Percentiles rank a stretch among this genome's conserved stretches.
These are phyloP conservation scores for Ceratocystis ficicola DNA, from an alignment of 2,329 filamentous ascomycete species.

Conservation along the genomic window DNA sequence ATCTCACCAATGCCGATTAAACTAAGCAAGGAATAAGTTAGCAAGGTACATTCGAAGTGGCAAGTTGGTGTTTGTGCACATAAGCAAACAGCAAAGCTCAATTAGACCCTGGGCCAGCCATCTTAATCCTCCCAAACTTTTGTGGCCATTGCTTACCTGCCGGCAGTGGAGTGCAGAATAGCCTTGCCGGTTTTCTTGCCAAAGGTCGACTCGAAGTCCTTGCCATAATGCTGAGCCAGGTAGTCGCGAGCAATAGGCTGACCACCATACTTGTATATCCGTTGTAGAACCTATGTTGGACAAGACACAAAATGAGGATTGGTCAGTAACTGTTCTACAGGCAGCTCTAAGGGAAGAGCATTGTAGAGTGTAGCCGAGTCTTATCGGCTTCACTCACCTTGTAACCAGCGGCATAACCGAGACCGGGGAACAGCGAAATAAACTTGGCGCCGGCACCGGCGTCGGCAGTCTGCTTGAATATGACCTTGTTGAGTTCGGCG, in stretches of 20 bases:
- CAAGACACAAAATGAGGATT: neutral
- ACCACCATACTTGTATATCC: constrained; percentile 97
- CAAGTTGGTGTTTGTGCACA: neutral
- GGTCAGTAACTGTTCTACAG: neutral
- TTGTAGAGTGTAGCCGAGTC: too few species aligned
- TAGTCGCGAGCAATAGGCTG: constrained; percentile 92
- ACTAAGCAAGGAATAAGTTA: constrained; percentile 34
- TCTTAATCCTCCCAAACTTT: neutral
- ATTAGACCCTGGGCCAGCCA: neutral
- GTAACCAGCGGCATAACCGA: constrained; percentile 95
- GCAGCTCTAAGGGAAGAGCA: neutral
- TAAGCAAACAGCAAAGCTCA: neutral
- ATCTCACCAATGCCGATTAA: constrained; percentile 97
- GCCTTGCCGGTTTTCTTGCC: constrained; percentile 97
- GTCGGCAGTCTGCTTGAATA: constrained; percentile 79
- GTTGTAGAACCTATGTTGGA: constrained; percentile 58
- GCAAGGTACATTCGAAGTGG: neutral
- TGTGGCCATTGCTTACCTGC: constrained; percentile 46
- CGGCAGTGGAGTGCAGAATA: constrained; percentile 92
- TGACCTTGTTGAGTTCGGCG: constrained; percentile 69
- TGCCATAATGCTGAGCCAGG: constrained; percentile 65
- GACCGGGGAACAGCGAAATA: constrained; percentile 87
- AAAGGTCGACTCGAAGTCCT: constrained; percentile 76
- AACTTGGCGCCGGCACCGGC: constrained; percentile 67
- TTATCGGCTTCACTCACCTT: constrained; percentile 45